Percentiles rank a stretch among this genome's conserved stretches.
Evolutionary conservation across 306 rosid genomes (phyloP).

Genomic region (Cyclanthera cordifolia): DNA sequence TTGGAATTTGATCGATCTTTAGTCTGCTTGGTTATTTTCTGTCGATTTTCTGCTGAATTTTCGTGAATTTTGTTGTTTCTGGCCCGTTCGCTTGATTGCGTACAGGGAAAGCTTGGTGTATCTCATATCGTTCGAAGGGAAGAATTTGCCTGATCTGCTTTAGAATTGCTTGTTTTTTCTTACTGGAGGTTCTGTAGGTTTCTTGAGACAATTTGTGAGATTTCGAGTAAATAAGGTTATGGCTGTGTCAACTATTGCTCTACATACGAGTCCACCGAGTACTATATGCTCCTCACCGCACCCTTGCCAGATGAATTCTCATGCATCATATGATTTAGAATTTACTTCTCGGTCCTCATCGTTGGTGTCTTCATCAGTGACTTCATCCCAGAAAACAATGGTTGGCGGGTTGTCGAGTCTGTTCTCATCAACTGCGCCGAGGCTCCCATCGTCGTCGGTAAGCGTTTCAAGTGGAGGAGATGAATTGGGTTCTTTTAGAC

Average conservation of each 20-base stretch:
- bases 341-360: conserved; percentile 63
- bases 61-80: not conserved
- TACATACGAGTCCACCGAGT: conserved; percentile 76
- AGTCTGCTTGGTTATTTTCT: not conserved
- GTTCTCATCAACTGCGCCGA: conserved; percentile 53
- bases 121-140: not conserved
- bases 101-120: conserved; percentile 2
- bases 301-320: conserved; percentile 60
- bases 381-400: conserved; percentile 58
- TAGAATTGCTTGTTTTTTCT: not conserved
- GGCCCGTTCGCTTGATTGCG: not conserved
- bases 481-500: conserved; percentile 46
- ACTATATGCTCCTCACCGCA: conserved; percentile 70
- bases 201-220: not conserved
- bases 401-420: conserved; percentile 65
- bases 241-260: conserved; percentile 77
- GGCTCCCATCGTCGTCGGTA: conserved; percentile 39
- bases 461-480: conserved; percentile 47
- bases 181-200: not conserved
- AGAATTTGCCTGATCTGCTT: not conserved
- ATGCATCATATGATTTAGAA: conserved; percentile 58
- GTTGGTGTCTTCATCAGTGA: conserved; percentile 41
- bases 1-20: not conserved
- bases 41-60: not conserved
- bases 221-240: conserved; percentile 20